Conservation (phyloP, 352 stramenopile species). For the Blastocystis sp. region DNA sequence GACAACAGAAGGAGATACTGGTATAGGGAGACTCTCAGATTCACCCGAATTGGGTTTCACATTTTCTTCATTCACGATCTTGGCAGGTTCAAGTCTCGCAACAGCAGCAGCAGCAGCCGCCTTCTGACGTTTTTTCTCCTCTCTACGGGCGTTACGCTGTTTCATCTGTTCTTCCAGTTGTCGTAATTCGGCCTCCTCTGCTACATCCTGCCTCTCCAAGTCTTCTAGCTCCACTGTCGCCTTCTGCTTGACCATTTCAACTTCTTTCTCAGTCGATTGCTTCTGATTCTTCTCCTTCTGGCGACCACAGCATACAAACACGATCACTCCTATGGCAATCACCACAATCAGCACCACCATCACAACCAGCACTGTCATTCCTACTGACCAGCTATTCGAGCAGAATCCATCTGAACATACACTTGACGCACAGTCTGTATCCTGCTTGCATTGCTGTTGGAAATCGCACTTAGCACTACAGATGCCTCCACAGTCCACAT, state of each 20-base stretch:
- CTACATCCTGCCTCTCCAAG: slow-evolving; percentile 30
- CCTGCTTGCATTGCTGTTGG: background rate
- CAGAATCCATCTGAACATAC: slow-evolving; percentile 6
- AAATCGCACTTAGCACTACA: background rate
- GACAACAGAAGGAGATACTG: too few species aligned
- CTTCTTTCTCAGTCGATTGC: background rate
- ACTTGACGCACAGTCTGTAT: slow-evolving; percentile 17
- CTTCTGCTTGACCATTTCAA: slow-evolving; percentile 39
- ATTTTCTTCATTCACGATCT: too few species aligned
- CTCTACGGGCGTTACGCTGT: background rate
- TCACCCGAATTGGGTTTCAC: too few species aligned
- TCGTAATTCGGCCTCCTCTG: slow-evolving; percentile 5
- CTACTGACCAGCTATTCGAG: background rate
- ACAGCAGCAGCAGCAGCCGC: background rate
- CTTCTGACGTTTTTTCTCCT: background rate
- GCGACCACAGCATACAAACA: background rate
- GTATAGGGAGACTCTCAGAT: too few species aligned
- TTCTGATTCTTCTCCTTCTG: background rate
- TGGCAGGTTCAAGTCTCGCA: too few species aligned
- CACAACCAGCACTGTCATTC: slow-evolving; percentile 7
- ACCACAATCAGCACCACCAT: background rate
- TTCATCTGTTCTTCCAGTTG: slow-evolving; percentile 3
- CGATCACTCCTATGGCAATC: background rate
- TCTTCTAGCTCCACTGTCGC: background rate
- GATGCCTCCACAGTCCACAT: slow-evolving; percentile 50